Base-by-base conservation (phyloP, 2,329 filamentous ascomycete genomes). In the Penicillium sp. region DNA sequence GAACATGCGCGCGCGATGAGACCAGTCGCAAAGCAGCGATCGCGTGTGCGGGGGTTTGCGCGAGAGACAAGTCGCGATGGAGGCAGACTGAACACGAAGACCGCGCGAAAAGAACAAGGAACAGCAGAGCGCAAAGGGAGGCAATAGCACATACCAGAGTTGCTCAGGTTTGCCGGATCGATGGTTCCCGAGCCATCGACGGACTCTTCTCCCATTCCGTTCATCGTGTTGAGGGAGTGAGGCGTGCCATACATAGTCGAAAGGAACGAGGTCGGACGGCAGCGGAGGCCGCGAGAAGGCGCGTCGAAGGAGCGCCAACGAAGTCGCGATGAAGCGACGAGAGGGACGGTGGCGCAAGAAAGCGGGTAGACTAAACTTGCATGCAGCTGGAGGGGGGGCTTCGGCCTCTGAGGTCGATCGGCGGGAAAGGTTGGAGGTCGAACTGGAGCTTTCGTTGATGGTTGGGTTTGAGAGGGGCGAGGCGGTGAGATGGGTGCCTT, bases 91-190 rank as follows among this genome's bases (percentile, higher is more conserved):
- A 29, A 29, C 39, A 42, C 17, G 24, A 42, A 30, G 7, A 2
- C n/a, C n/a, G 39, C 39, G 39, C 39, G 39, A 40, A 24, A 44
- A 46, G 46, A 55, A 34, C 39, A 37, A 57, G 26, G 30, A 51
- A 44, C 40, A 42, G 24, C 34, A 37, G 18, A n/a, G 29, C 36
- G 36, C 13, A 40, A 26, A 40, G 23, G 43, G 39, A 45, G 39
- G 23, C 46, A 61, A 60, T 80, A 78, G 74, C 36, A 66, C 73
- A 67, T 86, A 93, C 89, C 85, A 79, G 86, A 79, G 71, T 86
- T 87, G 78, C 88, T 91, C 78, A 96, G 82, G 60, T 88, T 89
- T 68, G 90, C 90, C 72, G 91, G 91, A 81, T 95, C 90, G 81
- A 96, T 94, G 70, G 91, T 95, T 72, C 88, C 89, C 80, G 88